phyloP scores from a whole-genome alignment of 108 stramenopile genomes.

The Mayamaea pseudoterrestris region DNA sequence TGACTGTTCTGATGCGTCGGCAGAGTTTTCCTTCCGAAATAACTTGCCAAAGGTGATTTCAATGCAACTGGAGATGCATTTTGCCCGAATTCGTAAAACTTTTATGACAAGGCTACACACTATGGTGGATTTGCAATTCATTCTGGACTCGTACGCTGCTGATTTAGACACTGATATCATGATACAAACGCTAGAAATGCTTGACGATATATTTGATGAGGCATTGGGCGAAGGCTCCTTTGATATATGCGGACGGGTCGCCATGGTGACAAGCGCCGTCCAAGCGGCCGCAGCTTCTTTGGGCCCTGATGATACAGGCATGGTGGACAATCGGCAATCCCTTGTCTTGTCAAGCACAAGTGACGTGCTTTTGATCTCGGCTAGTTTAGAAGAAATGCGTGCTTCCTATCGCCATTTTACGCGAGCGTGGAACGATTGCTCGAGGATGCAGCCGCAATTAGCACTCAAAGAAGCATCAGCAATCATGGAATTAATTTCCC shows the following conservation, averaged over 20 bases:
- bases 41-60: slow-evolving; percentile 2
- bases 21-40: slow-evolving; percentile 35
- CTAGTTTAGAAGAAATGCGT: no score
- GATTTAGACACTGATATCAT: background rate
- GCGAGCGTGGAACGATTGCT: background rate
- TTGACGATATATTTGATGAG: background rate
- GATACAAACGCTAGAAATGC: background rate
- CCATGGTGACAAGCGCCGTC: background rate
- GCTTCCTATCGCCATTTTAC: no score
- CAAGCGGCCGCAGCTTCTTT: background rate
- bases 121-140: background rate
- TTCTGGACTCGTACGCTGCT: background rate
- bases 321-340: no score
- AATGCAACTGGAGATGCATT: slow-evolving; percentile 2
- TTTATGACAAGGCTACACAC: slow-evolving; percentile 1
- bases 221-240: slow-evolving; percentile 12
- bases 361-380: no score
- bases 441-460: background rate
- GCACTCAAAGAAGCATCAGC: slow-evolving; percentile 2
- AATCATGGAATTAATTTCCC: slow-evolving; percentile 25
- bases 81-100: background rate
- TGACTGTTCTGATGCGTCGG: slow-evolving; percentile 27
- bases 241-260: slow-evolving; percentile 18
- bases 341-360: no score
- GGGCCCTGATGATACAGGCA: no score